These are phyloP conservation scores for Gnaphalium uliginosum DNA, from an alignment of 129 eudicot species.

Conservation along the genomic window DNA sequence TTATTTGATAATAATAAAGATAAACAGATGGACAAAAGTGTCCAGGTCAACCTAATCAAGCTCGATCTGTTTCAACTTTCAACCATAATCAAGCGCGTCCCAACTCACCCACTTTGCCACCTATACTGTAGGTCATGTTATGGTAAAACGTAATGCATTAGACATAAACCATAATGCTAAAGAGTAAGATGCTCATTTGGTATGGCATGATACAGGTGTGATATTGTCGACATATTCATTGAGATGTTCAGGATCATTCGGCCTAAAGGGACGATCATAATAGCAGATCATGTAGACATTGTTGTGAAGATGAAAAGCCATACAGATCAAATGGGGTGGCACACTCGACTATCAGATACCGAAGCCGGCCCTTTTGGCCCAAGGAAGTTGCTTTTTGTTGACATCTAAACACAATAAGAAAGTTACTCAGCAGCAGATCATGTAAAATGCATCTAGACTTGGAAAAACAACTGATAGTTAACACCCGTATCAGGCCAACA, in stretches of 20 bases:
- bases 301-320: constrained; percentile 39
- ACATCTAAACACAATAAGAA: constrained; percentile 18
- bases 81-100: background rate
- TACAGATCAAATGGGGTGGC: constrained; percentile 40
- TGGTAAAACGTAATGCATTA: background rate
- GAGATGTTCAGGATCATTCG: constrained; percentile 47
- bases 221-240: constrained; percentile 36
- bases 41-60: background rate
- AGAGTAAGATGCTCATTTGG: background rate
- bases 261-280: constrained; percentile 45
- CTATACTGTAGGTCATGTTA: constrained; percentile 18
- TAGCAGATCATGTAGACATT: constrained; percentile 48
- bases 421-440: background rate
- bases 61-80: background rate
- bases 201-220: constrained; percentile 30
- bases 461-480: background rate
- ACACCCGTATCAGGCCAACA: background rate
- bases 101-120: background rate
- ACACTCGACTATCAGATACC: constrained; percentile 26
- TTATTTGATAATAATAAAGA: no score
- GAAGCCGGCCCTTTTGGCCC: constrained; percentile 42
- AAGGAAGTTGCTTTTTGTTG: constrained; percentile 39
- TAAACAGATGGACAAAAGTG: no score
- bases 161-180: background rate
- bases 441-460: constrained; percentile 11